Evolutionary conservation across 306 rosid species (phyloP).

Genomic region (Trifolium repens): DNA sequence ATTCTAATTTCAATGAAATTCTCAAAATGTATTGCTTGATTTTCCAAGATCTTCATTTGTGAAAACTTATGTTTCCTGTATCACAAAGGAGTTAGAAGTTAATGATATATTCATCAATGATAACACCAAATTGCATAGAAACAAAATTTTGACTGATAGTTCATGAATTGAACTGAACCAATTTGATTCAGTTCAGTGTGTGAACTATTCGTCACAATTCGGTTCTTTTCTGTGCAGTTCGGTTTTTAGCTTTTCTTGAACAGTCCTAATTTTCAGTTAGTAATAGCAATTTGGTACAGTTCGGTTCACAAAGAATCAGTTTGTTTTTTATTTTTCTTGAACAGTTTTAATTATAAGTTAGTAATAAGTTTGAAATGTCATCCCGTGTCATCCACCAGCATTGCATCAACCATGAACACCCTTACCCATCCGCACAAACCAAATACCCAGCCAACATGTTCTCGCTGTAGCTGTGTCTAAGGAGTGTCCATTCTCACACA

Average conservation of each 20-base stretch:
- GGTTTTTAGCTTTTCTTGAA: neutral
- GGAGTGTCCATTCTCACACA: neutral
- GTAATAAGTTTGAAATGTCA: neutral
- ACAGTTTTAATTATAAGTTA: too few relatives aligned
- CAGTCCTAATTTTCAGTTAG: neutral
- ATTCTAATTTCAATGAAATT: slow-evolving; percentile 25
- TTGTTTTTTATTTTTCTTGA: too few relatives aligned
- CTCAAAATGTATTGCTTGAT: slow-evolving; percentile 12
- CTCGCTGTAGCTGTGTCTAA: neutral
- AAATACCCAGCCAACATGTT: neutral
- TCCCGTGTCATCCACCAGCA: neutral
- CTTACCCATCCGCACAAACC: too few relatives aligned
- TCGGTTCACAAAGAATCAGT: neutral
- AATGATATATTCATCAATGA: slow-evolving; percentile 15
- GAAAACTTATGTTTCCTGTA: slow-evolving; percentile 28
- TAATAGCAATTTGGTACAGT: neutral
- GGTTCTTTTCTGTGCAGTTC: neutral
- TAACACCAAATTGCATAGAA: neutral
- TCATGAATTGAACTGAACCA: too few relatives aligned
- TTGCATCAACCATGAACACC: neutral
- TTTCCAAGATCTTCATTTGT: slow-evolving; percentile 6
- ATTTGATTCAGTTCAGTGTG: too few relatives aligned
- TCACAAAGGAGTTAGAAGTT: slow-evolving; percentile 6
- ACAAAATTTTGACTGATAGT: neutral
- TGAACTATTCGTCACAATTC: neutral